Base-by-base conservation (phyloP, 768 basidiomycete species). In the Porpolomopsis calyptriformis region DNA sequence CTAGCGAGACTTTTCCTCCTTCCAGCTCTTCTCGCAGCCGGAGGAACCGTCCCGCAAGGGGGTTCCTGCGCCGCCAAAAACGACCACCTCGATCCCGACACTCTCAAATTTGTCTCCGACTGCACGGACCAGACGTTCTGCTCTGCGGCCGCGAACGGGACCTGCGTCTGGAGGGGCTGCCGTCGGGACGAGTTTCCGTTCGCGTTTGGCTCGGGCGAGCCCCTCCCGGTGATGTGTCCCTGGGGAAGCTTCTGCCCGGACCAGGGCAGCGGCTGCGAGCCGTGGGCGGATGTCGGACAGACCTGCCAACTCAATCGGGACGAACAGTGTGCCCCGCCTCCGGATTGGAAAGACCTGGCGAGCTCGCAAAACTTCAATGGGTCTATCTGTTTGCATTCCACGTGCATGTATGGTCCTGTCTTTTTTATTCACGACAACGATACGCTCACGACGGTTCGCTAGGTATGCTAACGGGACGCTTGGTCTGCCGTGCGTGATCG, bases 201-300 rank as follows among this genome's bases (percentile, higher is more conserved):
- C 48, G 74, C 73, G 33, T 78, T 66, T 55, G 56, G 49, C 4
- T 31, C 55, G 2, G 53, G 54, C 3, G 62, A 65, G 1, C 18
- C 47, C 12, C 56, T 80, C 7, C 82, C 81, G 1, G 72, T 76
- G 0, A 59, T 76, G 26, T 85, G 82, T 53, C 54, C 62, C 1
- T 40, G 48, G 12, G 77, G 71, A 6, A 59, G 63, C n/a, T 83
- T 78, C 61, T 83, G 81, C 52, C 80, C 80, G 1, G 82, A 85
- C 53, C 77, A 82, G 54, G 79, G 76, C 10, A 72, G 72, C 52
- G 71, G 70, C 2, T 85, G 82, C 57, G 54, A 63, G 26, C 52
- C 57, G 4, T 59, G 73, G 37, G 57, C 67, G 0, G 46, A 56
- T 1, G 58, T 71, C 2, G 80, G 79, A 0, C 61, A 57, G 5